A percentile compares a stretch with the other conserved stretches of the same genome.
phyloP scores from a whole-genome alignment of 805 yeast genomes.

The Zygosaccharomyces rouxii region DNA sequence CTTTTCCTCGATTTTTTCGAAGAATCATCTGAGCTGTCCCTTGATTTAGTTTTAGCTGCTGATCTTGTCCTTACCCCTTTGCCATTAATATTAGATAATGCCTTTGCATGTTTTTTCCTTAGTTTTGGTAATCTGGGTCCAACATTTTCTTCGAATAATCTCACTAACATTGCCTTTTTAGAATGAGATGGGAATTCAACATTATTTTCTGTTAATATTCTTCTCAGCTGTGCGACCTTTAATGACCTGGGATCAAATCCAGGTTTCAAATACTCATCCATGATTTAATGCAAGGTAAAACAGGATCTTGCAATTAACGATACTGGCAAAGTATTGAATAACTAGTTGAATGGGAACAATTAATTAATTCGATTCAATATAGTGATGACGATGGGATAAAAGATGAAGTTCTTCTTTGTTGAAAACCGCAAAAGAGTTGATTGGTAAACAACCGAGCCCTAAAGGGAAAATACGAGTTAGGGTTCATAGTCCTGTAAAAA shows the following conservation, averaged over 20 bases:
- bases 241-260: slow-evolving; percentile 66
- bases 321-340: no score
- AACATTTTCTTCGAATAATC: slow-evolving; percentile 53
- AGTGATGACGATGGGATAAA: neutral
- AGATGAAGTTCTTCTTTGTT: neutral
- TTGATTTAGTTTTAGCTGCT: slow-evolving; percentile 15
- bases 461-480: neutral
- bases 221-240: slow-evolving; percentile 66
- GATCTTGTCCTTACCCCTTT: slow-evolving; percentile 31
- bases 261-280: slow-evolving; percentile 22
- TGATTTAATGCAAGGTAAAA: neutral
- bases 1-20: slow-evolving; percentile 6
- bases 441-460: neutral
- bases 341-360: no score
- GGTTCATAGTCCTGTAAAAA: no score
- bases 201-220: slow-evolving; percentile 57
- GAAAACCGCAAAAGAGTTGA: neutral
- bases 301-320: neutral
- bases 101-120: slow-evolving; percentile 32
- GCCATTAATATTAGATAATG: slow-evolving; percentile 34
- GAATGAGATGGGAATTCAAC: slow-evolving; percentile 58
- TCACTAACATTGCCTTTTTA: slow-evolving; percentile 61
- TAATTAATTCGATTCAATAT: neutral
- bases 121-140: slow-evolving; percentile 45
- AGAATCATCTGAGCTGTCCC: slow-evolving; percentile 2